Evolutionary conservation across 2,329 filamentous ascomycete genomes (phyloP), one percentile per base, ranked within the genome.

Genomic region (Alternaria brassicicola): DNA sequence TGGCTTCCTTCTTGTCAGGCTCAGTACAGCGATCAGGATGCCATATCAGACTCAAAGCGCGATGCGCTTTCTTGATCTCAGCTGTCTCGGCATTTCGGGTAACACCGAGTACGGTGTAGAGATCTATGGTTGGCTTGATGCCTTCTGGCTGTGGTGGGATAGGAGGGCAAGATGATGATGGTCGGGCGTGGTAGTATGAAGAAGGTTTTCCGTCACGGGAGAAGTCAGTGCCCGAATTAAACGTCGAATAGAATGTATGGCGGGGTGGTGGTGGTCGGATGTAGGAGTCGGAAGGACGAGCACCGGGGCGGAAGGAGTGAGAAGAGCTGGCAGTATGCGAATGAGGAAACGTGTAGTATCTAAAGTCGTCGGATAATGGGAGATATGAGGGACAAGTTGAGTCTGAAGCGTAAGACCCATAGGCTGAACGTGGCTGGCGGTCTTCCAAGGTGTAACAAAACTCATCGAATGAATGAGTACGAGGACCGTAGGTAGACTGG

Each of bases 31-130:
- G 64, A 53, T 99, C 95, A 17, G 95, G 95, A 74, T 98, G 95
- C 75, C 87, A 97, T 75, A 97, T 97, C 79, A 98, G 95, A 21
- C 93, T 93, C 61, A 97, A 82, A 51, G 91, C 90, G 74, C 97
- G 97, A 81, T 98, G 97, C 2, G 94, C 93, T 77, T 96, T 96
- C 77, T 97, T 98, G 76, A 98, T 96, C 26, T 97, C 93, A 50
- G 86, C 82, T 1, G 90, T 80, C 1, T 90, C 88, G 7, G 94
- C 91, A 57, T 79, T 84, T 74, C 92, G 93, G 65, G 82, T 82
- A 17, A 98, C 89, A 6, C 92, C 93, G 15, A 99, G 87, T 3
- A 90, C 84, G 61, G 85, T 85, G 78, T 99, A 99, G 1, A 94
- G 92, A 69, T 97, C 89, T 1, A 15, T 47, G 0, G 10, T 8